These are phyloP conservation scores for Sporobolomyces roseus DNA, from an alignment of 768 basidiomycete species.

Conservation along the genomic window DNA sequence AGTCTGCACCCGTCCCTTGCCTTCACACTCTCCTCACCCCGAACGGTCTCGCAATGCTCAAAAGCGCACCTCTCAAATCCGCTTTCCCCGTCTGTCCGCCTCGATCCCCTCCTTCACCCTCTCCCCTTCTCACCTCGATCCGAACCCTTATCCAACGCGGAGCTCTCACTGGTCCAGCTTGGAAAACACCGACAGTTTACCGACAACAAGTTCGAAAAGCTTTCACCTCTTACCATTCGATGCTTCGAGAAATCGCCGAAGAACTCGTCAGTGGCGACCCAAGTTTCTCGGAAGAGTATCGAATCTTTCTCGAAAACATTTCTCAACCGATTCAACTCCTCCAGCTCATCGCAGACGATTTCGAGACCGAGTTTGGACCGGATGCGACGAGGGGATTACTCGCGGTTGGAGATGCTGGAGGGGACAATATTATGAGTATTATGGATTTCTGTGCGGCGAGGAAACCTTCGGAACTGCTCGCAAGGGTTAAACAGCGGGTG, in stretches of 20 bases:
- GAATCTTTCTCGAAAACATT: slow-evolving; percentile 40
- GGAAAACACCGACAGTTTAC: slow-evolving; percentile 31
- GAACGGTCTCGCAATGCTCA: slow-evolving; percentile 35
- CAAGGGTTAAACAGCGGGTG: slow-evolving; percentile 31
- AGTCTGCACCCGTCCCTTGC: slow-evolving; percentile 25
- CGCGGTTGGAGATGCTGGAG: slow-evolving; percentile 36
- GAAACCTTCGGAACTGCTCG: slow-evolving; percentile 32
- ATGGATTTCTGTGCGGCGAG: slow-evolving; percentile 39
- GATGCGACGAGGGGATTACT: slow-evolving; percentile 34
- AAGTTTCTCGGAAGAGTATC: slow-evolving; percentile 31
- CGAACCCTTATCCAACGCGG: slow-evolving; percentile 28
- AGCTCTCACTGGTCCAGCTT: slow-evolving; percentile 13
- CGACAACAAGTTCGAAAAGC: slow-evolving; percentile 34
- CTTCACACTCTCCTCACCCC: slow-evolving; percentile 39
- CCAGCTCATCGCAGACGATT: slow-evolving; percentile 40
- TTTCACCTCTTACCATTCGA: slow-evolving; percentile 31
- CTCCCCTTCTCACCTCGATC: slow-evolving; percentile 37
- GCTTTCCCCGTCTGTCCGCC: slow-evolving; percentile 37
- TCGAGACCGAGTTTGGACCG: slow-evolving; percentile 37
- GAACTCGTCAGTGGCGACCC: slow-evolving; percentile 30
- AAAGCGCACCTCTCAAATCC: slow-evolving; percentile 39
- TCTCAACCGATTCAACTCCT: slow-evolving; percentile 38
- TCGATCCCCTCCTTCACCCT: slow-evolving; percentile 24
- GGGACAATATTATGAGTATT: slow-evolving; percentile 34
- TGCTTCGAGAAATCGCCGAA: slow-evolving; percentile 34